Base-by-base conservation (phyloP, 352 stramenopile genomes). In the Pythium phragmitis region DNA sequence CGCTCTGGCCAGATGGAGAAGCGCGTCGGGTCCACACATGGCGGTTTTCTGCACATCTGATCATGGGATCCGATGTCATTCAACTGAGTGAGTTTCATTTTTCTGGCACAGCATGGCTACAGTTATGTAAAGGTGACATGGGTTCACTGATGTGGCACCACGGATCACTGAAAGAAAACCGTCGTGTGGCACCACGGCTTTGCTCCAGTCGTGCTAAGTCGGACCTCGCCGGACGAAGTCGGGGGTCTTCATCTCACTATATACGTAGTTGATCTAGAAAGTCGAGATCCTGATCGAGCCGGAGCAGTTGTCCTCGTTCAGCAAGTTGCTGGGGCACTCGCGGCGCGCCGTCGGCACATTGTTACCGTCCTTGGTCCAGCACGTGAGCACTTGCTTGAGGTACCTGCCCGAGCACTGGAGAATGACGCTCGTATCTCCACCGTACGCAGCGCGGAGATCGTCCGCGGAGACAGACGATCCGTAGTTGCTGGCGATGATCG, bases 311-410 rank as follows among this genome's bases (percentile, higher is more conserved):
- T 89, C 82, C 65, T 90, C 79, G 33, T 72, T 73, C 47, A 89
- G 69, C 59, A 91, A 74, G 57, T 88, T 80, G 23, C 54, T 37
- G 7, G 84, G 78, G 54, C 84, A 92, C n/a, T 67, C 61, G 14
- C 67, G 48, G 19, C 72, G 79, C 16, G 57, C 47, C 7, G 74
- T 80, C 0, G 85, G 82, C 23, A 76, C 55, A 49, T 88, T 85
- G 41, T 70, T 55, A 4, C 46, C 60, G 67, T 86, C 79, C 64
- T 87, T 90, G 53, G 74, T 47, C 76, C 79, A 89, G 72, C 82
- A 91, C 6, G 80, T 91, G 48, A 83, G 85, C 48, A 91, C 79
- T 62, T 93, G 76, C 36, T 37, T 34, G 19, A 92, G 76, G 50
- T 68, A 60, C 39, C 70, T 47, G 47, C 73, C 73, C 16, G 71